Conservation (phyloP, 139 green algal species). For the Micractinium sp. region DNA sequence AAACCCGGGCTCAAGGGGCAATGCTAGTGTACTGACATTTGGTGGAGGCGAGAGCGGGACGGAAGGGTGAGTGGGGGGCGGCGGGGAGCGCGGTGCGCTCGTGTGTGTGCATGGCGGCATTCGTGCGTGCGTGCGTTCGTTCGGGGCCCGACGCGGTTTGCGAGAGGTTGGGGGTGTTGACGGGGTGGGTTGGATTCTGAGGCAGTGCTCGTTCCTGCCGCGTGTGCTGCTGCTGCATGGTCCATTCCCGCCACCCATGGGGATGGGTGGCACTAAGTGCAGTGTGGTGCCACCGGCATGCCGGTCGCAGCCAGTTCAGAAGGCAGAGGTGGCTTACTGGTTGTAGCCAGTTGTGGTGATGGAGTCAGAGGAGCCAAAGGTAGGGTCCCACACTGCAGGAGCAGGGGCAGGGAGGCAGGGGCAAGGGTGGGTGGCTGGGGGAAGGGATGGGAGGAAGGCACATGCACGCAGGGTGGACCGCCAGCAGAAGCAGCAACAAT, state of each 20-base stretch:
- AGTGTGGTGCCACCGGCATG: too few species aligned
- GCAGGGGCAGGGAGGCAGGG: not conserved
- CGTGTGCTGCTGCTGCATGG: too few species aligned
- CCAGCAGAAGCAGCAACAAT: not conserved
- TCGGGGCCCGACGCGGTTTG: not conserved
- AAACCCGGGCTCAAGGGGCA: too few species aligned
- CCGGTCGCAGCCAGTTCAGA: too few species aligned
- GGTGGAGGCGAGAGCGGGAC: too few species aligned
- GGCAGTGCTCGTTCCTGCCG: too few species aligned
- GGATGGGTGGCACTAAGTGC: too few species aligned
- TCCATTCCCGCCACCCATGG: too few species aligned
- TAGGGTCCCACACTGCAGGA: constrained; percentile 74
- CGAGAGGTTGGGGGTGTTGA: not conserved
- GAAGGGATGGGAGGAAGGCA: not conserved
- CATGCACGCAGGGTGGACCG: not conserved
- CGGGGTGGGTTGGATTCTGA: not conserved
- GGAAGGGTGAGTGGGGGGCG: too few species aligned
- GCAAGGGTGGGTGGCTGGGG: not conserved
- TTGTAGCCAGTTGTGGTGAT: constrained; percentile 81
- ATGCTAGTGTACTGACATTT: too few species aligned
- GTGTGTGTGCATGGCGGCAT: too few species aligned
- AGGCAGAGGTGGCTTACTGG: not conserved
- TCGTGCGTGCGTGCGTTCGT: not conserved
- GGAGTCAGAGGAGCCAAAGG: constrained; percentile 85
- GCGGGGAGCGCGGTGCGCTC: too few species aligned